A percentile compares a stretch with the other conserved stretches of the same genome.
These are phyloP conservation scores for Psilocybe tampanensis DNA, from an alignment of 768 basidiomycete species.

Conservation along the genomic window DNA sequence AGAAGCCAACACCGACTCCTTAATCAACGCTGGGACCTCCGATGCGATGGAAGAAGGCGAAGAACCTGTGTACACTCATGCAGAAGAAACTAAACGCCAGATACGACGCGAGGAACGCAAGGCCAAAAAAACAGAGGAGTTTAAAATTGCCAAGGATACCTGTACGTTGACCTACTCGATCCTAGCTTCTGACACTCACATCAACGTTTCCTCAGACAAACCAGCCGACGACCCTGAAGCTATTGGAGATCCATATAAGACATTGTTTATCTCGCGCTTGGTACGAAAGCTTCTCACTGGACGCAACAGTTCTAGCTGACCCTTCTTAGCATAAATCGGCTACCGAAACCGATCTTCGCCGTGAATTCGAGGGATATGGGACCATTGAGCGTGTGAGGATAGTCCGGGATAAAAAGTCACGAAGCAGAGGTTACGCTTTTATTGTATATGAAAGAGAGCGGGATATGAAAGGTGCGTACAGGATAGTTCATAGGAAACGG, in stretches of 20 bases:
- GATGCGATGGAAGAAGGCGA: slow-evolving; percentile 86
- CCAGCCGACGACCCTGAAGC: slow-evolving; percentile 91
- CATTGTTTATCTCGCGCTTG: slow-evolving; percentile 92
- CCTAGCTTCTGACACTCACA: slow-evolving; percentile 4
- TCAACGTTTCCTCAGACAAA: slow-evolving; percentile 61
- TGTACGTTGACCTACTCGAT: slow-evolving; percentile 56
- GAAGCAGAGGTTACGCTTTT: slow-evolving; percentile 93
- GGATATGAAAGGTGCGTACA: slow-evolving; percentile 92
- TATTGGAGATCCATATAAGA: slow-evolving; percentile 97
- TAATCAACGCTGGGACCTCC: slow-evolving; percentile 57
- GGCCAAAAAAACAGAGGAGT: slow-evolving; percentile 74
- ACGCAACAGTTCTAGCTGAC: not conserved
- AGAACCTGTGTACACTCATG: slow-evolving; percentile 77
- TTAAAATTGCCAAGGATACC: slow-evolving; percentile 79
- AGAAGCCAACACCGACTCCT: slow-evolving; percentile 73
- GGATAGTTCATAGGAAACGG: slow-evolving; percentile 12
- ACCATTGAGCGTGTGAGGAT: slow-evolving; percentile 94
- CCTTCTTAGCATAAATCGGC: slow-evolving; percentile 80
- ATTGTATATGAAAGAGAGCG: slow-evolving; percentile 97
- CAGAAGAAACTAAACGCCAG: slow-evolving; percentile 82
- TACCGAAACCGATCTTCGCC: slow-evolving; percentile 87
- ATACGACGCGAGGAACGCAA: slow-evolving; percentile 78
- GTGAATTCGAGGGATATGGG: slow-evolving; percentile 95
- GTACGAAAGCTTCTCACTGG: slow-evolving; percentile 38
- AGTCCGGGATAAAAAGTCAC: slow-evolving; percentile 87